Conservation (phyloP, 805 yeast genomes). For the Candida stauntonica region DNA sequence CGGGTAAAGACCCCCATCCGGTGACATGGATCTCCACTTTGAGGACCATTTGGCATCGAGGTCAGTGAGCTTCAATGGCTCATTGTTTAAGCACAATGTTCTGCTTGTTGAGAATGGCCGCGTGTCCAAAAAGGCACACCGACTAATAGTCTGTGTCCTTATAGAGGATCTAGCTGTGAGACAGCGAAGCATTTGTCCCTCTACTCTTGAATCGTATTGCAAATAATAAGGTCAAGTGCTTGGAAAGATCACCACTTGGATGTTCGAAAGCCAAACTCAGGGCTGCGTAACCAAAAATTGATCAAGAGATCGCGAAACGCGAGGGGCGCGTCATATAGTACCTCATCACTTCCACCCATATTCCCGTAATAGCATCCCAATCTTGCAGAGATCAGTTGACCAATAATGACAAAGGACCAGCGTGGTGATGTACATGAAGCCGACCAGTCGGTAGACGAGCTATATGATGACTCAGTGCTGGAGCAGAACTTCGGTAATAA, state of each 20-base stretch:
- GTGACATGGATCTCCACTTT: conserved; percentile 40
- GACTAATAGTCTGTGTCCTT: too few species aligned
- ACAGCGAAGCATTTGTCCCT: too few species aligned
- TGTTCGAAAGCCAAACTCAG: neutral
- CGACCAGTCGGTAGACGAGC: conserved; percentile 8
- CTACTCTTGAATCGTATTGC: too few species aligned
- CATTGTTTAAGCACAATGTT: neutral
- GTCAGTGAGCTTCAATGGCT: conserved; percentile 11
- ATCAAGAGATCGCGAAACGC: too few species aligned
- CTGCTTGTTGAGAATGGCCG: neutral
- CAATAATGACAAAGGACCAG: neutral
- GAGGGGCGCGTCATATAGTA: neutral
- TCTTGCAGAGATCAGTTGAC: too few species aligned
- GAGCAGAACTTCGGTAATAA: neutral
- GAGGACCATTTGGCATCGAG: conserved; percentile 49
- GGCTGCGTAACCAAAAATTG: neutral
- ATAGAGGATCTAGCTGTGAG: too few species aligned
- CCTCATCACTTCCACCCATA: too few species aligned
- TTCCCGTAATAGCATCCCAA: too few species aligned
- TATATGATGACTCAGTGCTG: conserved; percentile 8
- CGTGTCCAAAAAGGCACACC: too few species aligned
- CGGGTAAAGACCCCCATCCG: conserved; percentile 36
- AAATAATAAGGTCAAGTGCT: too few species aligned
- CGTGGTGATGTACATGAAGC: conserved; percentile 3
- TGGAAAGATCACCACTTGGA: too few species aligned